Conservation (phyloP, 805 yeast genomes). For the Metschnikowia arizonensis region DNA sequence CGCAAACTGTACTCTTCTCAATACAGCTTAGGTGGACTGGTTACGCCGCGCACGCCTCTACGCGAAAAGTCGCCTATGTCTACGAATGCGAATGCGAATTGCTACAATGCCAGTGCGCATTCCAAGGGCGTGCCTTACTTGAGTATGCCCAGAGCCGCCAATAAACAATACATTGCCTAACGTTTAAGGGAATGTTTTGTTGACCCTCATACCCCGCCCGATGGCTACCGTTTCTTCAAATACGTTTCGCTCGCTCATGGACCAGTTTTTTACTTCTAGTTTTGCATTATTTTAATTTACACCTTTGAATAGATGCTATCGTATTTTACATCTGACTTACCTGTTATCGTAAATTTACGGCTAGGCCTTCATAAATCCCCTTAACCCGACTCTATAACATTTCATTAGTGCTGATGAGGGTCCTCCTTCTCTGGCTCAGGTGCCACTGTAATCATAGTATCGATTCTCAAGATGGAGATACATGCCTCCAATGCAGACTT, state of each 20-base stretch:
- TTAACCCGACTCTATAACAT: background rate
- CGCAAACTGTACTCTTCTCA: slow-evolving; percentile 11
- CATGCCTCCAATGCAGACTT: slow-evolving; percentile 98
- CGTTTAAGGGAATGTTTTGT: background rate
- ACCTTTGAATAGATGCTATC: background rate
- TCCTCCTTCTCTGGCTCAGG: slow-evolving; percentile 93
- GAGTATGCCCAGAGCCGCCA: background rate
- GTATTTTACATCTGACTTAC: background rate
- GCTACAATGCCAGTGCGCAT: background rate
- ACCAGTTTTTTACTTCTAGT: background rate
- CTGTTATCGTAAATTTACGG: background rate
- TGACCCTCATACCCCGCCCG: background rate
- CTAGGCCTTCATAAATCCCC: background rate
- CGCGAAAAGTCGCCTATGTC: slow-evolving; percentile 13
- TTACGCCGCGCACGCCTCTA: slow-evolving; percentile 14
- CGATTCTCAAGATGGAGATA: slow-evolving; percentile 93
- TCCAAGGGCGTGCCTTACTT: slow-evolving; percentile 4
- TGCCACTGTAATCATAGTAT: slow-evolving; percentile 95
- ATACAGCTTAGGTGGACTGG: slow-evolving; percentile 12
- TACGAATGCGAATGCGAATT: slow-evolving; percentile 9
- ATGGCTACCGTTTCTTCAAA: background rate
- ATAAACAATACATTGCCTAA: slow-evolving; percentile 1
- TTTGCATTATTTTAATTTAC: slow-evolving; percentile 6
- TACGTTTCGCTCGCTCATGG: background rate
- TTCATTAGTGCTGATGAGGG: slow-evolving; percentile 70